Evolutionary conservation across 192 early-diverging fungal genomes (phyloP).

Genomic region (Backusella parvicylindrica): DNA sequence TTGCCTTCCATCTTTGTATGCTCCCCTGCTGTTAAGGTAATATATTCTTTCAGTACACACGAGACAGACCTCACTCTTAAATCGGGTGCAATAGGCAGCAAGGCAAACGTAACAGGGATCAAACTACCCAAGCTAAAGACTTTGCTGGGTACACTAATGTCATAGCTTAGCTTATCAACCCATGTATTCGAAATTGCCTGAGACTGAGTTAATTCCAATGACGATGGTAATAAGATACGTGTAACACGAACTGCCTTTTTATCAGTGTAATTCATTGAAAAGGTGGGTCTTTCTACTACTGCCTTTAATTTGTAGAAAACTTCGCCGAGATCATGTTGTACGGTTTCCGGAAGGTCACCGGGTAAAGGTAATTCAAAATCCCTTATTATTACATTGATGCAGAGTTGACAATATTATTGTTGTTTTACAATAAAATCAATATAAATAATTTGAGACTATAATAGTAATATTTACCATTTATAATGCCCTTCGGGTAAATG

Average conservation of each 20-base stretch:
- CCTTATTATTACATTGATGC: conserved; percentile 6
- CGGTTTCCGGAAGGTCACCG: conserved; percentile 60
- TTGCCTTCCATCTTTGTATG: conserved; percentile 18
- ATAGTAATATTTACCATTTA: conserved; percentile 35
- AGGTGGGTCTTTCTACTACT: conserved; percentile 49
- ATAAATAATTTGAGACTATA: background rate
- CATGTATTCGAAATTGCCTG: conserved; percentile 54
- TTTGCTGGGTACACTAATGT: conserved; percentile 51
- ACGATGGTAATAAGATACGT: conserved; percentile 48
- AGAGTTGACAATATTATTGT: background rate
- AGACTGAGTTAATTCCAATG: conserved; percentile 48
- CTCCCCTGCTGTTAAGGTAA: conserved; percentile 33
- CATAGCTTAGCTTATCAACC: conserved; percentile 55
- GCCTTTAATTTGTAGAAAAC: conserved; percentile 54
- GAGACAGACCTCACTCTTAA: conserved; percentile 43
- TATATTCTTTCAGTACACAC: conserved; percentile 56
- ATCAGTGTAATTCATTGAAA: conserved; percentile 47
- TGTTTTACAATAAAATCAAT: conserved; percentile 6
- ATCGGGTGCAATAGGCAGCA: conserved; percentile 48
- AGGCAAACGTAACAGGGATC: conserved; percentile 49
- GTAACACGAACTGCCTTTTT: conserved; percentile 38
- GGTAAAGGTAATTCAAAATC: conserved; percentile 55
- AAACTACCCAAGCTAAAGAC: conserved; percentile 44
- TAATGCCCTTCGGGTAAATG: conserved; percentile 39
- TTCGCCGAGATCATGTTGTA: conserved; percentile 43